A percentile compares a stretch with the other conserved stretches of the same genome.
phyloP scores from a whole-genome alignment of 1,284 basidiomycete species.

The Athelia sp. region DNA sequence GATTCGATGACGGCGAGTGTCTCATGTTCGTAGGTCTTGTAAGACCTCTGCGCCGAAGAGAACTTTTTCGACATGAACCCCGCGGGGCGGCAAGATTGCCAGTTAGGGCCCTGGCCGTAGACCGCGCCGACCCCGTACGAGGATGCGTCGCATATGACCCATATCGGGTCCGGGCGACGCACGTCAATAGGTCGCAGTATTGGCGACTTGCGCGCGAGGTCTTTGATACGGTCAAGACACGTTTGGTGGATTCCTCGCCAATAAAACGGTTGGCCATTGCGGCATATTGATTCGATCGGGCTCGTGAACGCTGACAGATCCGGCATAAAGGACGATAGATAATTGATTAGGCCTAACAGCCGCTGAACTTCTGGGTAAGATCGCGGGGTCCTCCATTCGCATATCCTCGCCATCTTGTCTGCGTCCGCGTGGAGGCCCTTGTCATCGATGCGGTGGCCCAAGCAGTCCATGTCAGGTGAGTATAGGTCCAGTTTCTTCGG shows the following conservation, averaged over 20 bases:
- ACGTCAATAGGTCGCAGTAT: constrained; percentile 9
- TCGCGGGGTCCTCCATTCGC: constrained; percentile 18
- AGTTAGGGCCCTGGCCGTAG: no score
- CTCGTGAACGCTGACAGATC: constrained; percentile 11
- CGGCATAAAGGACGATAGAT: constrained; percentile 17
- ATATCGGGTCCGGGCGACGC: constrained; percentile 11
- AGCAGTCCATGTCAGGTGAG: constrained; percentile 8
- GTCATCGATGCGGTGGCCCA: constrained; percentile 12
- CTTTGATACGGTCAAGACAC: not conserved
- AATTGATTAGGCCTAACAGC: no score
- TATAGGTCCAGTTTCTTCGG: constrained; percentile 16
- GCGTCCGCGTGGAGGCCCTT: constrained; percentile 11
- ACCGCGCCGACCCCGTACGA: constrained; percentile 22
- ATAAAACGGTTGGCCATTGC: constrained; percentile 2
- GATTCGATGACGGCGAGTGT: constrained; percentile 29
- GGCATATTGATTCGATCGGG: constrained; percentile 3
- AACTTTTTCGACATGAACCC: constrained; percentile 34
- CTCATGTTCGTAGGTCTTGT: constrained; percentile 30
- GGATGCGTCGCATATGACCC: constrained; percentile 22
- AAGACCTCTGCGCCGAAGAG: constrained; percentile 31
- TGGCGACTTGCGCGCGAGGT: not conserved
- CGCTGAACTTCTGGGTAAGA: no score
- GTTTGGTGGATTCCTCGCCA: not conserved
- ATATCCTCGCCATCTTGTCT: constrained; percentile 8
- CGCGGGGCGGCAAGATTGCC: constrained; percentile 17